Base-by-base conservation (phyloP, 805 yeast genomes). In the Vanderwaltozyma yarrowii region DNA sequence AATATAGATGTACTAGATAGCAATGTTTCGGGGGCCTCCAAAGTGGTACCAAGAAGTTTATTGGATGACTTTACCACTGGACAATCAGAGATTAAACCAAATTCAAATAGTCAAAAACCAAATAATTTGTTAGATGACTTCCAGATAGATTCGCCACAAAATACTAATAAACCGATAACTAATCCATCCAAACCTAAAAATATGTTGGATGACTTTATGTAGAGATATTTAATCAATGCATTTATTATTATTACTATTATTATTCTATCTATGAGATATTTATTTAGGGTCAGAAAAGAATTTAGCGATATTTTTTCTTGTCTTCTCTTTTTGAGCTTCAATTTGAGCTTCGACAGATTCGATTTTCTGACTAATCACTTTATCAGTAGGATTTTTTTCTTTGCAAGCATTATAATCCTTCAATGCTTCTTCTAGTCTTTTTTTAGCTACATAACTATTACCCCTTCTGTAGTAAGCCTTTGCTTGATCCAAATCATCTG, bases 401-500 rank as follows among this genome's bases (percentile, higher is more conserved):
- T 53, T 46, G 11, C 84, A 82, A 12, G 51, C 46, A 30, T 60
- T 50, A 32, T 76, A 65, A 28, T 71, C 71, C 8, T 51, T 52
- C 1, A 73, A 46, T 0, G 87, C 81, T 14, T 64, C 67, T 15
- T 70, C 69, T 35, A 62, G 67, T 44, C 73, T 68, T 20, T 66
- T 72, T 41, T 68, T 49, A 9, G 64, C 67, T 2, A 60, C 44
- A 27, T 65, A 64, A 38, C 74, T 65, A 18, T 57, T 60, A 0
- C 78, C 84, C 44, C 69, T 67, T 60, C 86, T 69, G 50, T 66
- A 79, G 40, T 62, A 59, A 1, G 77, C 78, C 51, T 79, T 79
- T 1, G 82, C 80, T 48, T 52, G 56, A 32, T 78, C 83, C 3
- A 60, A 38, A 0, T 53, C 50, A 0, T 53, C 42, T 1, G 60